Base-by-base conservation (phyloP, 495 filamentous ascomycete species). In the Jackrogersella minutella region DNA sequence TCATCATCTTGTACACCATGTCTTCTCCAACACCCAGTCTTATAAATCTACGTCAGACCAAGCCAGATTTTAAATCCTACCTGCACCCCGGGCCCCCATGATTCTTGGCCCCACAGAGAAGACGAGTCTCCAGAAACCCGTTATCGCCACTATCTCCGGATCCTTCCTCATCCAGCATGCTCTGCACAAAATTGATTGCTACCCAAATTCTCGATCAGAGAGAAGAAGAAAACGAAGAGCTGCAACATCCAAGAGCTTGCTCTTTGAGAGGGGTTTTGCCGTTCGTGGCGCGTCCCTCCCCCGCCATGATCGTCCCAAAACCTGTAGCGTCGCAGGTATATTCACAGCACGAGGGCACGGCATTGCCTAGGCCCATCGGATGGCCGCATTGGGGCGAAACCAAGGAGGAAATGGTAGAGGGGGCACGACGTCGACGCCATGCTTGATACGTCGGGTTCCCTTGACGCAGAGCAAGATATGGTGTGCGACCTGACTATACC, bases 71-170 rank as follows among this genome's bases (percentile, higher is more conserved):
- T 16, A 34, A 51, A 22, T 21, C 41, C 19, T 2, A 8, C 6
- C 8, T 51, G 30, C 30, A 36, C 16, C 9, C 30, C 47, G 16
- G 16, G 40, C 26, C n/a, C 9, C 21, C 47, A 10, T 14, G 31
- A 8, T n/a, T 31, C 33, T 24, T 28, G 7, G 11, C 17, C 10
- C 22, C n/a, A 3, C 31, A 5, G 26, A 10, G 19, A 19, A 17
- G 19, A 24, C 19, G 8, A 21, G 30, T 16, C 14, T 44, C 43
- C 21, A 50, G 31, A 47, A 58, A 21, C 46, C 36, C 36, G 44
- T 41, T 52, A 49, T 31, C 57, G 44, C 57, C 57, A 61, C 47
- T 51, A 51, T 61, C 57, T 49, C 44, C 44, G 44, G n/a, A 2
- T 5, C 11, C 34, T 14, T 5, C 44, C 14, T 6, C 31, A 30